phyloP scores from a whole-genome alignment of 352 stramenopile genomes.

The Pythium dissotocum region DNA sequence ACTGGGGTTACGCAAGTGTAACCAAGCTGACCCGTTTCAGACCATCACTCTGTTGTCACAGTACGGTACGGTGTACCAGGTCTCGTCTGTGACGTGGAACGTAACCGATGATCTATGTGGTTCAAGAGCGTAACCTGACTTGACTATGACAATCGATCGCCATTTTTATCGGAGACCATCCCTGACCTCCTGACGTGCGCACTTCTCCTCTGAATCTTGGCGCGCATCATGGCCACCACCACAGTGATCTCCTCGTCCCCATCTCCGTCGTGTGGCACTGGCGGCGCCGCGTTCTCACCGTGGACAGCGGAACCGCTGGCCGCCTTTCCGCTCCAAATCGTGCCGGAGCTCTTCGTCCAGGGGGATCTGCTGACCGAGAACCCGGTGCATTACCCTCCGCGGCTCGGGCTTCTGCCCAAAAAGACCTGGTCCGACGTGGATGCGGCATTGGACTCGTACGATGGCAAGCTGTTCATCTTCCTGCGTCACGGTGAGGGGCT shows the following conservation, averaged over 20 bases:
- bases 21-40: not conserved
- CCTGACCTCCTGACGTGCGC: not conserved
- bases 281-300: constrained; percentile 11
- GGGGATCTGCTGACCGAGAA: constrained; percentile 35
- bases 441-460: constrained; percentile 31
- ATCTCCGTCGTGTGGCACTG: not conserved
- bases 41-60: not conserved
- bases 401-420: constrained; percentile 45
- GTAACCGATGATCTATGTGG: not conserved
- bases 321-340: constrained; percentile 13
- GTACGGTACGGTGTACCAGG: too few relatives aligned
- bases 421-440: constrained; percentile 44
- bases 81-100: not conserved
- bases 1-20: not conserved
- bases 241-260: not conserved
- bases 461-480: constrained; percentile 56
- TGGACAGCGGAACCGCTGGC: constrained; percentile 7
- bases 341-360: constrained; percentile 50
- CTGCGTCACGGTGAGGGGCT: constrained; percentile 66
- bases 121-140: not conserved
- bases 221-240: not conserved
- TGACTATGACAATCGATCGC: too few relatives aligned
- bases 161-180: not conserved
- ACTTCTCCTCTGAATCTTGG: constrained; percentile 3
- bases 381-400: constrained; percentile 34